Evolutionary conservation across 2,329 filamentous ascomycete species (phyloP), one percentile per base, ranked within the genome.

Genomic region (Dendryphion nanum): DNA sequence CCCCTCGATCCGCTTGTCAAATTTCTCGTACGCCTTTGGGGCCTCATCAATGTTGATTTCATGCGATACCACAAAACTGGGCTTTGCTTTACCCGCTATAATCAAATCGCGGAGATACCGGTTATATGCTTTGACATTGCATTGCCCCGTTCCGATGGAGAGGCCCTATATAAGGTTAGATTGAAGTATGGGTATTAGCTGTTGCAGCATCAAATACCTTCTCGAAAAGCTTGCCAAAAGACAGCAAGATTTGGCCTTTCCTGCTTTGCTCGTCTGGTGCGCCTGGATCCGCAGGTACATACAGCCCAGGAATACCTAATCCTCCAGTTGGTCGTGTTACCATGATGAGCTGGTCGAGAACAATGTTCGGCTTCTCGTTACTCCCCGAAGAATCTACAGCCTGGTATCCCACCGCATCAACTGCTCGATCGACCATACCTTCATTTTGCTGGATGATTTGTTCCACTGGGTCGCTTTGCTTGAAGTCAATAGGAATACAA

Each of bases 41-140:
- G 78, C 80, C 16, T 82, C 78, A 2, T 83, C 79, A 16, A 85
- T 75, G 7, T 67, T 69, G 40, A 84, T 77, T 52, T 83, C 79
- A 45, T 85, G 80, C 2, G 76, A 80, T 5, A 85, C 78, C 1
- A 85, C 79, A 48, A 85, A 85, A 39, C 75, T 80, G 4, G 82
- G 82, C 58, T 81, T 83, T 1, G 81, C 82, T 41, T 74, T 76
- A 3, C 81, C 80, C 0, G 77, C 65, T 30, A 84, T 78, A 49
- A 85, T 85, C 51, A 85, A 66, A 44, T 85, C 81, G 10, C 81
- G 72, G 26, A 85, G 63, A 51, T 84, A 82, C 17, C 80, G 70
- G 55, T 85, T 85, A 61, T 85, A 85, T 1, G 75, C 68, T 62
- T 84, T 85, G 48, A 85, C 81, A 45, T 85, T 85, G 64, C 81